phyloP scores from a whole-genome alignment of 139 green algal species.

The Chlorella ohadii region DNA sequence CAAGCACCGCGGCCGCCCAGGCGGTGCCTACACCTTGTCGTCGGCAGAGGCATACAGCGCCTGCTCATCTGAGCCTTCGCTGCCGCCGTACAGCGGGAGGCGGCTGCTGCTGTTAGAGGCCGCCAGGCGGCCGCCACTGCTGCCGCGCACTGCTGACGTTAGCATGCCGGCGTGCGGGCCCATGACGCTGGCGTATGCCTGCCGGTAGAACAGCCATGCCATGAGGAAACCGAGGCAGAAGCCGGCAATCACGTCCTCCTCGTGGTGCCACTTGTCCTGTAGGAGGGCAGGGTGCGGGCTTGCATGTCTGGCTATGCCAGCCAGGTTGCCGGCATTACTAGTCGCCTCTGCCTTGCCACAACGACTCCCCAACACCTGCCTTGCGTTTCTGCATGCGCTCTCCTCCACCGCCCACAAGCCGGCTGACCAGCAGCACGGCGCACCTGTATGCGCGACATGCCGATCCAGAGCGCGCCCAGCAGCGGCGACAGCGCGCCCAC shows the following conservation, averaged over 20 bases:
- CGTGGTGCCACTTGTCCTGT: constrained; percentile 42
- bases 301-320: too few relatives aligned
- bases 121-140: not conserved
- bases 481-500: constrained; percentile 52
- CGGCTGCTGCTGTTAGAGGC: not conserved
- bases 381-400: too few relatives aligned
- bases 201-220: constrained; percentile 42
- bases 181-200: constrained; percentile 3
- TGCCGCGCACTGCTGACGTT: not conserved
- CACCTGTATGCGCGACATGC: constrained; percentile 27
- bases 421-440: too few relatives aligned
- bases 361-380: too few relatives aligned
- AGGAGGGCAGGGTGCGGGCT: too few relatives aligned
- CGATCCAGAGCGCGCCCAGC: constrained; percentile 42
- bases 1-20: not conserved
- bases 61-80: not conserved
- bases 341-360: too few relatives aligned
- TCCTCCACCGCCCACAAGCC: too few relatives aligned
- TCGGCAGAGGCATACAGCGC: not conserved
- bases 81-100: not conserved
- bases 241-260: constrained; percentile 35
- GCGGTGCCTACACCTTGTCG: not conserved
- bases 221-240: constrained; percentile 37
- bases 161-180: constrained; percentile 28
- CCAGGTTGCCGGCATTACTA: too few relatives aligned